phyloP scores from a whole-genome alignment of 2,329 filamentous ascomycete species.

The Cladosporium sp. region DNA sequence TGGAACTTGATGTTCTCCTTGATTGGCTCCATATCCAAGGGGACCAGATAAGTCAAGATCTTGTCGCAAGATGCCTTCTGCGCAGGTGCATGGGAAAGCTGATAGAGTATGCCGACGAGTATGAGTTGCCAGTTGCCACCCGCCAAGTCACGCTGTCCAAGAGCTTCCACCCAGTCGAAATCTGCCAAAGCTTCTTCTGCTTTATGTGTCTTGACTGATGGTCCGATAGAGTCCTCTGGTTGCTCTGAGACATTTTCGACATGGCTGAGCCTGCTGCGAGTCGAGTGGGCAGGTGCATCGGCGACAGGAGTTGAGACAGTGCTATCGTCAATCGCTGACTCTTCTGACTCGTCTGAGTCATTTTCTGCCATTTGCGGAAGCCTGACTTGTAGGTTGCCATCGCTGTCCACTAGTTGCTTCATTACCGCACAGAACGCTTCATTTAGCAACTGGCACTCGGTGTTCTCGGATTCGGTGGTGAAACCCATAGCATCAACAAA shows the following conservation, averaged over 20 bases:
- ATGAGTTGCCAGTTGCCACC: constrained; percentile 91
- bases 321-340: constrained; percentile 60
- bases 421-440: constrained; percentile 90
- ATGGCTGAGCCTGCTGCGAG: constrained; percentile 67
- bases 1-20: constrained; percentile 67
- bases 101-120: constrained; percentile 78
- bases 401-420: constrained; percentile 75
- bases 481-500: constrained; percentile 84
- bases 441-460: constrained; percentile 77
- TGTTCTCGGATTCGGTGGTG: constrained; percentile 57
- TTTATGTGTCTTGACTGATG: constrained; percentile 47
- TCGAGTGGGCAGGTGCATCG: constrained; percentile 73
- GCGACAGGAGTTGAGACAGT: constrained; percentile 56
- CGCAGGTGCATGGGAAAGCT: constrained; percentile 71
- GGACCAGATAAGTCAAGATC: constrained; percentile 75
- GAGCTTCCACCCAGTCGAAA: constrained; percentile 80
- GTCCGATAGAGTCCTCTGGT: constrained; percentile 29
- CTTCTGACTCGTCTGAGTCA: constrained; percentile 62
- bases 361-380: constrained; percentile 73
- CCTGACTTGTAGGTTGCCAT: constrained; percentile 74
- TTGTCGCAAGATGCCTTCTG: constrained; percentile 71
- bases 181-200: constrained; percentile 71
- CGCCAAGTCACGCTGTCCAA: constrained; percentile 78
- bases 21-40: constrained; percentile 69
- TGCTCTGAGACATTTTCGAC: constrained; percentile 63